These are phyloP conservation scores for Thermomyces lanuginosus DNA, from an alignment of 2,329 filamentous ascomycete species.

Conservation along the genomic window DNA sequence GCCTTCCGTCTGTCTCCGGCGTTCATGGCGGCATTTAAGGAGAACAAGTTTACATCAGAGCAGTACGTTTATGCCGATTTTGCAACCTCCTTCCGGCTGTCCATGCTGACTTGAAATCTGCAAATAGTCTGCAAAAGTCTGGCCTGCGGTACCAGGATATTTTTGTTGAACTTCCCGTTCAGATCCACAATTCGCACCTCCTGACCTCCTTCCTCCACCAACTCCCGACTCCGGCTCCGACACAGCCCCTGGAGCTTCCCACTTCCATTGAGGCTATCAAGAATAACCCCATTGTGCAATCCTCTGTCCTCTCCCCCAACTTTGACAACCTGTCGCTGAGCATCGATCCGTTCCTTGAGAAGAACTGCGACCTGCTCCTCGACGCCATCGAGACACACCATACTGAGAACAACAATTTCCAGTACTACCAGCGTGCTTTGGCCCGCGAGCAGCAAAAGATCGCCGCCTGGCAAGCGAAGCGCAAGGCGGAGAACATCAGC, in stretches of 20 bases:
- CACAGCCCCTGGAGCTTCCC: slow-evolving; percentile 57
- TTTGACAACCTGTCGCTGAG: slow-evolving; percentile 79
- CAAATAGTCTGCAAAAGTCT: slow-evolving; percentile 69
- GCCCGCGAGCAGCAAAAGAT: slow-evolving; percentile 94
- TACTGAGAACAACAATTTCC: slow-evolving; percentile 98
- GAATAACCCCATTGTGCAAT: slow-evolving; percentile 42
- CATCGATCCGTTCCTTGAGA: slow-evolving; percentile 95
- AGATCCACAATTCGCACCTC: slow-evolving; percentile 92
- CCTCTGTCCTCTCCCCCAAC: slow-evolving; percentile 62
- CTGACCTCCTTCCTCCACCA: slow-evolving; percentile 92
- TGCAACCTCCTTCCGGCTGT: slow-evolving; percentile 7
- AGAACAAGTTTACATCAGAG: slow-evolving; percentile 94
- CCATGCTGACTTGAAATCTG: slow-evolving; percentile 12
- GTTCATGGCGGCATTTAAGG: slow-evolving; percentile 87
- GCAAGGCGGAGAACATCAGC: slow-evolving; percentile 85
- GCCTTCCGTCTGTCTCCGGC: slow-evolving; percentile 77
- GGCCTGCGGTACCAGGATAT: slow-evolving; percentile 90
- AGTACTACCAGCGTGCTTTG: slow-evolving; percentile 88
- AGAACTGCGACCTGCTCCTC: slow-evolving; percentile 89
- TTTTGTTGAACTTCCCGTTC: slow-evolving; percentile 73
- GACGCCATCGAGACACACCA: slow-evolving; percentile 97
- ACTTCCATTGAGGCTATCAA: slow-evolving; percentile 63
- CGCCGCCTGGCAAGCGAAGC: slow-evolving; percentile 87
- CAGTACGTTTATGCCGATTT: slow-evolving; percentile 44
- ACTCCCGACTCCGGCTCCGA: slow-evolving; percentile 51